Evolutionary conservation across 2,329 filamentous ascomycete genomes (phyloP), one percentile per base, ranked within the genome.

Genomic region (Aspergillus sp.): DNA sequence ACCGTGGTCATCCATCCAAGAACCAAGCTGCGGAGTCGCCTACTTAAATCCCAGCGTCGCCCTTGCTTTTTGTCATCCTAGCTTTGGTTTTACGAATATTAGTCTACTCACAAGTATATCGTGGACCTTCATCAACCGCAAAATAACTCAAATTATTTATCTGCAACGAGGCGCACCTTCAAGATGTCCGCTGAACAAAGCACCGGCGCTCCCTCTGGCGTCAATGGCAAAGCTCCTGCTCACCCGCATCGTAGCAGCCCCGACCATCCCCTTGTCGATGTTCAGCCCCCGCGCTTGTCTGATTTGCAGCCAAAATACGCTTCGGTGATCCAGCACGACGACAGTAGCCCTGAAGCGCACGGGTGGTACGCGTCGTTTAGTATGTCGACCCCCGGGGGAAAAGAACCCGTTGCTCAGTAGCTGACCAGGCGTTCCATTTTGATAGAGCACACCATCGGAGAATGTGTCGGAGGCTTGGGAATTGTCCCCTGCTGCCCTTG

Each of bases 401-500:
- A 9, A 14, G 6, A 19, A 25, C 5, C 3, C n/a, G 15, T 35
- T 15, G 14, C 27, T 11, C 37, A 27, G 40, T 21, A 19, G 50
- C 37, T 55, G 46, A 65, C 39, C 23, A 48, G 40, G 47, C 21
- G 11, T 33, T 40, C 6, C 15, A 60, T 65, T 57, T 63, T 25
- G 21, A 57, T 64, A 86, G 85, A 96, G 75, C 90, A 93, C 73
- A 75, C 79, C 15, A 79, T 98, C 7, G 95, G 95, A 63, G 73
- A 83, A 52, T 80, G 84, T 67, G 82, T 97, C 55, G 95, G 95
- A 66, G 89, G 86, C 46, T 70, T 90, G 21, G 95, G 95, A 51
- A 92, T 95, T 17, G 83, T 98, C 65, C 95, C 95, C 4, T 96
- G 93, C 86, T 96, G 93, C 75, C 78, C 96, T 77, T 97, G 90